Base-by-base conservation (phyloP, 208 protist species). In the Herpetomonas samuelpessoai region DNA sequence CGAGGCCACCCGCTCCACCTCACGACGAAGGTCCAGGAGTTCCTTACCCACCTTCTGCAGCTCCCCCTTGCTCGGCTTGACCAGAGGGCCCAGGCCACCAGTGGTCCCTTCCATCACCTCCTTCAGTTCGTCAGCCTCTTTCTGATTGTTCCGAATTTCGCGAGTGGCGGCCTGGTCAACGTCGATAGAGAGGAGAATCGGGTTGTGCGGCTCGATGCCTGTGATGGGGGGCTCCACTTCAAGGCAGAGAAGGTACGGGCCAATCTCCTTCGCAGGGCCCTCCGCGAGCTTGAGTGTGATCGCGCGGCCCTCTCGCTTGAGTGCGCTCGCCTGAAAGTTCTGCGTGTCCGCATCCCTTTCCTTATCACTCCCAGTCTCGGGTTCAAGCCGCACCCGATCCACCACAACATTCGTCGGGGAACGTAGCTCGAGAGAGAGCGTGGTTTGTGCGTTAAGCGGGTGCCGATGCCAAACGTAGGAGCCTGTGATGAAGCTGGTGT, bases 401-500 rank as follows among this genome's bases (percentile, higher is more conserved):
- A 41, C 9, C 35, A 41, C 9, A 18, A 14, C 35, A 6, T 41
- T 6, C 35, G 35, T 18, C 35, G 35, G n/a, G 4, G 31, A 35
- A 31, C 31, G 31, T 7, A 58, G 9, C 38, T 48, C 22, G 2
- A 76, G 47, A 3, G 14, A 30, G 27, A 71, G 57, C 1, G 35
- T 3, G 3, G 44, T 38, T 19, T 27, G 14, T 1, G 55, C 41
- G 35, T 53, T 46, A 6, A 26, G 26, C 3, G 6, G 1, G 39
- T 52, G 59, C 2, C 27, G 0, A 18, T 54, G 61, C 54, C 78
- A 79, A 9, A 74, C 53, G 69, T 83, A 92, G 25, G 65, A 62
- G 19, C 81, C 79, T 1, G 76, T 81, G 16, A 89, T 69, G 22
- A 66, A 51, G 3, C 57, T 57, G 0, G 58, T 73, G 10, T 39